A percentile compares a stretch with the other conserved stretches of the same genome.
Evolutionary conservation across 805 yeast genomes (phyloP).

Genomic region (Ogataea paraovalis): DNA sequence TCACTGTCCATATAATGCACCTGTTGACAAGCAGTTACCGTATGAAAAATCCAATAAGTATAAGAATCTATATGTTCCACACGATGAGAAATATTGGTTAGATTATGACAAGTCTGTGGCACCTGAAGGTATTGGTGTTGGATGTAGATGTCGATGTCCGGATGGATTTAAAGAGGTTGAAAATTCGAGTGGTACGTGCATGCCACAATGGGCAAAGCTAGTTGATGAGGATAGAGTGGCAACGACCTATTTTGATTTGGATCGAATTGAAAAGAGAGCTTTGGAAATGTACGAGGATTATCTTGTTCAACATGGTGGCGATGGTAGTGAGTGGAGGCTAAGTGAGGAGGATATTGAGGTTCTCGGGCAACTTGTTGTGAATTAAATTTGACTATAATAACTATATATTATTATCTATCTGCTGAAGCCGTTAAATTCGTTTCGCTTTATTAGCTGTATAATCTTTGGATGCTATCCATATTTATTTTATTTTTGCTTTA

Average conservation of each 20-base stretch:
- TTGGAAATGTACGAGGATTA: slow-evolving; percentile 20
- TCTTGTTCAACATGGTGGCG: slow-evolving; percentile 17
- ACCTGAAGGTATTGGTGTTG: slow-evolving; percentile 42
- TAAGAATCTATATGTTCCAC: slow-evolving; percentile 29
- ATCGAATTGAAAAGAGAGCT: slow-evolving; percentile 26
- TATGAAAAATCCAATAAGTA: slow-evolving; percentile 36
- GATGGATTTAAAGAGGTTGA: slow-evolving; percentile 48
- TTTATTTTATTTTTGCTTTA: not conserved
- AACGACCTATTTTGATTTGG: slow-evolving; percentile 23
- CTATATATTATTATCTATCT: slow-evolving; percentile 21
- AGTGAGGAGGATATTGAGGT: slow-evolving; percentile 16
- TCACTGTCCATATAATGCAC: slow-evolving; percentile 78
- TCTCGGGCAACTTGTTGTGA: slow-evolving; percentile 4
- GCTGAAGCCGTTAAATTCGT: too few relatives aligned
- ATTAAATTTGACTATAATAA: not conserved
- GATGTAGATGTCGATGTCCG: slow-evolving; percentile 87
- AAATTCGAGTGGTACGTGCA: slow-evolving; percentile 49
- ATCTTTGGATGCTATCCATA: not conserved
- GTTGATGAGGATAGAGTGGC: slow-evolving; percentile 25
- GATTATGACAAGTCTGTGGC: slow-evolving; percentile 22
- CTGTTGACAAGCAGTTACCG: slow-evolving; percentile 39
- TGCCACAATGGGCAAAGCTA: slow-evolving; percentile 43
- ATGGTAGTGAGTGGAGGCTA: slow-evolving; percentile 26
- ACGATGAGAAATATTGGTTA: slow-evolving; percentile 37
- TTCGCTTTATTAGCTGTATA: too few relatives aligned